Evolutionary conservation across 2,329 filamentous ascomycete species (phyloP), one percentile per base, ranked within the genome.

Genomic region (Truncatella angustata): DNA sequence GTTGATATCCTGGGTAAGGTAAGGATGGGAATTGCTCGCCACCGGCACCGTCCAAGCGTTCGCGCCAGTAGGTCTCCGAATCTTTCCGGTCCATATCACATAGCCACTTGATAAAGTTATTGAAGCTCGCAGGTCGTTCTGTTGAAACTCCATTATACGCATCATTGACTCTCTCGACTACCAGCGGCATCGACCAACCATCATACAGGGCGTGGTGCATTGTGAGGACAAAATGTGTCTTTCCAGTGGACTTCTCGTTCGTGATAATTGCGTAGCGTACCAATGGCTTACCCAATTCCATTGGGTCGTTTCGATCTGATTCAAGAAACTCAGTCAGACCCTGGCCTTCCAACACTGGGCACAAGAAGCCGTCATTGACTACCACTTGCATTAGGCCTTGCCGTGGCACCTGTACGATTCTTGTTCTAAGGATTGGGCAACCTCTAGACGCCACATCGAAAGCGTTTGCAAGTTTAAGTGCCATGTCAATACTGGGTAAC

Each of bases 131-230:
- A 0, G 72, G 67, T 0, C 71, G 64, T 35, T 64, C 54, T 0
- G 65, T 65, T 3, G 51, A 52, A 6, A 69, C 56, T 11, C 67
- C 64, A 14, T 70, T 63, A 53, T 74, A 79, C 2, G 72, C 72
- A 30, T 67, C 66, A 60, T 78, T 77, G 37, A 79, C 71, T 35
- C 72, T 71, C 23, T 77, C 74, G 18, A 80, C 70, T 2, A 80
- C 62, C 3, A 80, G 60, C 4, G 74, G 74, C 73, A 80, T 76
- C 0, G 73, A 75, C 79, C 79, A 82, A 21, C 80, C 80, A 48
- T 84, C 80, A 53, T 83, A 84, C 0, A 82, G 61, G 4, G 74
- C 76, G 56, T 83, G 80, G 56, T 83, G 80, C 66, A 80, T 76
- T 1, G 77, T 78, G 55, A 79, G 65, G n/a, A 82, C 73, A 54